Conservation (phyloP, 495 filamentous ascomycete genomes). For the Xylaria scruposa region DNA sequence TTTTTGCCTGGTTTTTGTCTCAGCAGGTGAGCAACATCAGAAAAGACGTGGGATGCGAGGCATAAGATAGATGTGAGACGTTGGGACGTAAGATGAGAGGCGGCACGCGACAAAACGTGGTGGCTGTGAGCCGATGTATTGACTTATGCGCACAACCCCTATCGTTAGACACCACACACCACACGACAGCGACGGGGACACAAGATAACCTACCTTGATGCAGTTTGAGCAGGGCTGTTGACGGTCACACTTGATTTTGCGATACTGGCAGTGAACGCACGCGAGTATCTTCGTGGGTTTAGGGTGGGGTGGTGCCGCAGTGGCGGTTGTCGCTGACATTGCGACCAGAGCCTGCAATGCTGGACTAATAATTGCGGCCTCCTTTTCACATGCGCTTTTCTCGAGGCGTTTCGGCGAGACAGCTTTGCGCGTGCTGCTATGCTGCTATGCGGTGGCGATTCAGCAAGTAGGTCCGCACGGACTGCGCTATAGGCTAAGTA, state of each 20-base stretch:
- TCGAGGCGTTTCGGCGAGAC: background rate
- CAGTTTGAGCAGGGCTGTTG: constrained; percentile 69
- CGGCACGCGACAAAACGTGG: background rate
- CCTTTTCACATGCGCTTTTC: background rate
- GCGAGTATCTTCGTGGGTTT: constrained; percentile 40
- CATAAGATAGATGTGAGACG: background rate
- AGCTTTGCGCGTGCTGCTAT: background rate
- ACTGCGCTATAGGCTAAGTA: background rate
- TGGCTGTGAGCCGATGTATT: background rate
- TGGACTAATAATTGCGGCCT: background rate
- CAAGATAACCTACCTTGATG: constrained; percentile 45
- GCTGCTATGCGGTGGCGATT: background rate
- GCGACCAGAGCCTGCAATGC: background rate
- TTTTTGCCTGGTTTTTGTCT: constrained; percentile 41
- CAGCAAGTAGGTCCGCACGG: background rate
- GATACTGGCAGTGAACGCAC: constrained; percentile 61
- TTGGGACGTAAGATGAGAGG: background rate
- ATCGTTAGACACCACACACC: background rate
- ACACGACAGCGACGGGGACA: background rate
- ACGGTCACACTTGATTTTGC: constrained; percentile 71
- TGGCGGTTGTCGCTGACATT: constrained; percentile 14
- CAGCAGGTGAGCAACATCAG: constrained; percentile 1
- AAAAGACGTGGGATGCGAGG: background rate
- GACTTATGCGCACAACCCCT: background rate
- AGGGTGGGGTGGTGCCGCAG: constrained; percentile 13